phyloP scores from a whole-genome alignment of 1,139 yeast species.

The Hansenula sp. region DNA sequence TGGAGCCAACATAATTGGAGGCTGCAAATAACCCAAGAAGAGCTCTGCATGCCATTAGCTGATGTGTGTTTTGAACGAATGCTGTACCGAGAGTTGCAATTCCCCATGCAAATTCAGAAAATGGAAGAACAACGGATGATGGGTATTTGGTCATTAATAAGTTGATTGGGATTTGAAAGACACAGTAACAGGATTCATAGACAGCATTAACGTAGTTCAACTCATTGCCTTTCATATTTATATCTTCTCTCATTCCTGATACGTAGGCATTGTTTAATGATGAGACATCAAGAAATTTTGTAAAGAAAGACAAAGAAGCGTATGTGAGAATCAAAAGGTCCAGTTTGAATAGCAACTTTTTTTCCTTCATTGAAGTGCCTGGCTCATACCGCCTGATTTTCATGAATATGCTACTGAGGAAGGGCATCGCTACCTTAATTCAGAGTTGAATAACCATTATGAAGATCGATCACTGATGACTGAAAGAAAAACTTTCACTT shows the following conservation, averaged over 20 bases:
- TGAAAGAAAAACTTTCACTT: too few species aligned
- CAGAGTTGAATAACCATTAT: too few species aligned
- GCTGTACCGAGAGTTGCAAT: slow-evolving; percentile 54
- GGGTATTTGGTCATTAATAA: too few species aligned
- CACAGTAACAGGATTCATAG: slow-evolving; percentile 38
- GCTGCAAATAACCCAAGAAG: too few species aligned
- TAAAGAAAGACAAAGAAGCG: slow-evolving; percentile 65
- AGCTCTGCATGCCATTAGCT: slow-evolving; percentile 54
- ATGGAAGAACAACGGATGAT: slow-evolving; percentile 47
- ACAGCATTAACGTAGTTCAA: slow-evolving; percentile 58
- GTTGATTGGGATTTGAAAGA: slow-evolving; percentile 49
- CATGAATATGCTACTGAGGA: too few species aligned
- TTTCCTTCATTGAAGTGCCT: too few species aligned
- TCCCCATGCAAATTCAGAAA: slow-evolving; percentile 63
- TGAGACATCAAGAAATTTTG: slow-evolving; percentile 60
- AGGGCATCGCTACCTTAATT: too few species aligned
- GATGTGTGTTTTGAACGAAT: slow-evolving; percentile 41
- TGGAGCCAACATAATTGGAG: too few species aligned
- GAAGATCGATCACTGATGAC: too few species aligned
- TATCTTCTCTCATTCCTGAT: slow-evolving; percentile 52
- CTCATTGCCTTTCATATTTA: slow-evolving; percentile 60
- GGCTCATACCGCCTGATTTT: too few species aligned
- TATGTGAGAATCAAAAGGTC: slow-evolving; percentile 60
- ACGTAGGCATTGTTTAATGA: slow-evolving; percentile 59
- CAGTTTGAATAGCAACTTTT: slow-evolving; percentile 48